Conservation (phyloP, 2,329 filamentous ascomycete species). For the Plectosphaerella plurivora region DNA sequence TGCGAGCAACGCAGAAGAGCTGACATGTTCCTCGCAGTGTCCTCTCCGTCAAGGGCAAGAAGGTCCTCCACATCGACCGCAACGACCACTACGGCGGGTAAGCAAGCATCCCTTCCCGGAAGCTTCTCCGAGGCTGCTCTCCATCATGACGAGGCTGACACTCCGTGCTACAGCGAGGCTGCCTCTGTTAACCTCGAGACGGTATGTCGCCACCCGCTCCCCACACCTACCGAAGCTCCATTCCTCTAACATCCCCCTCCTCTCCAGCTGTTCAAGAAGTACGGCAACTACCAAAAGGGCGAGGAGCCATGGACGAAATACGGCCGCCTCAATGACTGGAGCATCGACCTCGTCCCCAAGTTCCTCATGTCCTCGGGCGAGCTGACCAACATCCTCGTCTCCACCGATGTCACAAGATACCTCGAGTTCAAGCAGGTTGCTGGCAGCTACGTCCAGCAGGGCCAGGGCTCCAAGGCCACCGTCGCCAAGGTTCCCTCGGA, state of each 20-base stretch:
- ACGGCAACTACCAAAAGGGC: constrained; percentile 73
- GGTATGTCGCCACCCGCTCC: constrained; percentile 41
- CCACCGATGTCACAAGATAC: constrained; percentile 85
- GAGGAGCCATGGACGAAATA: constrained; percentile 98
- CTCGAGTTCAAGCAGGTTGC: constrained; percentile 93
- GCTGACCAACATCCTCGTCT: constrained; percentile 96
- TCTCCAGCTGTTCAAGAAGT: constrained; percentile 87
- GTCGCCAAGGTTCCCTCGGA: constrained; percentile 97
- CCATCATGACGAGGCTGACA: constrained; percentile 6
- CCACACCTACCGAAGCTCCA: constrained; percentile 4
- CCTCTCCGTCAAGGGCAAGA: constrained; percentile 96
- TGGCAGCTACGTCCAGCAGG: constrained; percentile 94
- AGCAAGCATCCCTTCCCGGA: constrained; percentile 22
- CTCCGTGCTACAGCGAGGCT: constrained; percentile 61
- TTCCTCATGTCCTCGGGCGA: constrained; percentile 98
- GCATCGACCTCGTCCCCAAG: constrained; percentile 97
- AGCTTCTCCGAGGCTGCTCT: too few species aligned
- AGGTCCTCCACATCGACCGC: constrained; percentile 97
- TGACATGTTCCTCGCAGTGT: constrained; percentile 52
- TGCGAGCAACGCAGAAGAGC: not conserved
- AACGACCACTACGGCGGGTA: constrained; percentile 99
- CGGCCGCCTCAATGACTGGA: constrained; percentile 96
- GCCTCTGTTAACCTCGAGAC: constrained; percentile 95
- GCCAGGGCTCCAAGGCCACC: constrained; percentile 74
- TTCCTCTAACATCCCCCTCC: not conserved